Evolutionary conservation across 2,329 filamentous ascomycete species (phyloP).

Genomic region (Seiridium cupressi): DNA sequence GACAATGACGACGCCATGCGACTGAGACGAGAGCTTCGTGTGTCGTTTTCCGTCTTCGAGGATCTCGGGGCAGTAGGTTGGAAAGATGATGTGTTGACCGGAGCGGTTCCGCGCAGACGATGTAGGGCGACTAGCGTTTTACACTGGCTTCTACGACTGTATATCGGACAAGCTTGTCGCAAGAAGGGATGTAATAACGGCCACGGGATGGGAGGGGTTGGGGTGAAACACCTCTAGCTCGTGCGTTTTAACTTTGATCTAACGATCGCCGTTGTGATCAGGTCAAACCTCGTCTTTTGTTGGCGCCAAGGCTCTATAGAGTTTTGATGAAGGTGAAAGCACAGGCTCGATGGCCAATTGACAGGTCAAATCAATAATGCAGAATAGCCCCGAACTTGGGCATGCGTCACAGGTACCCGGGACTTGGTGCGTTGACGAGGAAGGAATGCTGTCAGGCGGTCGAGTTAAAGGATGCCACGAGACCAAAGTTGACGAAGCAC

Average conservation of each 20-base stretch:
- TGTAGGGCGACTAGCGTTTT: not conserved
- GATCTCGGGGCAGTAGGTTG: not conserved
- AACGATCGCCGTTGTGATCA: not conserved
- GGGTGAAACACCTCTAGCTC: no score
- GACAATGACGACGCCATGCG: conserved; percentile 40
- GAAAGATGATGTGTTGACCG: not conserved
- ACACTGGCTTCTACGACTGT: no score
- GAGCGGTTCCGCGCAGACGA: not conserved
- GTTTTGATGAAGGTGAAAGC: no score
- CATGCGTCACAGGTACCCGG: not conserved
- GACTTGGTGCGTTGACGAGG: not conserved
- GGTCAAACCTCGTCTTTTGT: not conserved
- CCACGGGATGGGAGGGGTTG: not conserved
- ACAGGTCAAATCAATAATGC: not conserved
- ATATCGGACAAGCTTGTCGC: no score
- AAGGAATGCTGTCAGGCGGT: conserved; percentile 17
- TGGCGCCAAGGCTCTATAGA: no score
- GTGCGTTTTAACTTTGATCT: not conserved
- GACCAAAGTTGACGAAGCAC: conserved; percentile 9
- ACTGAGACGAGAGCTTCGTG: not conserved
- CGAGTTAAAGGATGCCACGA: conserved; percentile 27
- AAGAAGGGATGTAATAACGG: no score
- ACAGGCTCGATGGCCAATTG: not conserved
- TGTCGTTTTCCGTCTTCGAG: not conserved
- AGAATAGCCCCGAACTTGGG: not conserved